Conservation (phyloP, 2,329 filamentous ascomycete species). For the Cercospora sp. region DNA sequence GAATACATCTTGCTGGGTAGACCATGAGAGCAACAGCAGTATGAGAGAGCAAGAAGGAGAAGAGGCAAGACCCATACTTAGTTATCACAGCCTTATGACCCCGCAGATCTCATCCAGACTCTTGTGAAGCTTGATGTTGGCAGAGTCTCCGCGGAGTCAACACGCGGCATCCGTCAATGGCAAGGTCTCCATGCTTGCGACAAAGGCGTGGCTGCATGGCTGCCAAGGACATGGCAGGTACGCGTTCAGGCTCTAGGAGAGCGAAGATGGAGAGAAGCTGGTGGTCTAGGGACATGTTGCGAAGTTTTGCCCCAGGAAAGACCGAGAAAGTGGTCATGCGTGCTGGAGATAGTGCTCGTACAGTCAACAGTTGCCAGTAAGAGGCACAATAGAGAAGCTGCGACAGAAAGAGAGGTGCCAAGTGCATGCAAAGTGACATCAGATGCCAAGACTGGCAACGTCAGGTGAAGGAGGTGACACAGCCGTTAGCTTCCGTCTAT, state of each 20-base stretch:
- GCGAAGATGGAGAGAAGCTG: background rate
- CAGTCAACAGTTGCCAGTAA: background rate
- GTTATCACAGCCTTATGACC: background rate
- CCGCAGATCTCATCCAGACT: background rate
- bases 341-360: background rate
- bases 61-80: background rate
- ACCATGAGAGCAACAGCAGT: background rate
- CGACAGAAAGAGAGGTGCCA: background rate
- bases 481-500: background rate
- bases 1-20: background rate
- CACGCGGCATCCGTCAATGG: background rate
- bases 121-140: background rate
- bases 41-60: background rate
- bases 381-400: background rate
- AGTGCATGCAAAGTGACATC: background rate
- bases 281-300: background rate
- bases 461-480: background rate
- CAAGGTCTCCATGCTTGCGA: conserved; percentile 2
- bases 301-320: background rate
- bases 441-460: background rate
- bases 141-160: background rate
- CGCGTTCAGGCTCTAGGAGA: background rate
- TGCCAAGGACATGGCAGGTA: background rate
- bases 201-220: background rate
- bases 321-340: background rate